Base-by-base conservation (phyloP, 2,329 filamentous ascomycete species). In the Stemphylium beticola region DNA sequence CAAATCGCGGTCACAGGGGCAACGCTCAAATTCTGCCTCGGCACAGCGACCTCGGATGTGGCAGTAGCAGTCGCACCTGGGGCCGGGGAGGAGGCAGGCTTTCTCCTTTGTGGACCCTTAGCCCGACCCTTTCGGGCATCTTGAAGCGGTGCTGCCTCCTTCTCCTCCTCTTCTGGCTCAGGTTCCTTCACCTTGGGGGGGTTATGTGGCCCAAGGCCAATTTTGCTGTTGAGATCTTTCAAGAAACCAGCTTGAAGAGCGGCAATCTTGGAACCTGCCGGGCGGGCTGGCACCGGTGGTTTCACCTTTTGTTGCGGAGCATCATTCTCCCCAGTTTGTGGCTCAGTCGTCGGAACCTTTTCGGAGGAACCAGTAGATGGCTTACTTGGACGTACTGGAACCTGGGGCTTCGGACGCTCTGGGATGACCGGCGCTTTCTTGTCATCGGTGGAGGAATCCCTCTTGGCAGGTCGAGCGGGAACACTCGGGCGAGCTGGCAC, bases 41-140 rank as follows among this genome's bases (percentile, higher is more conserved):
- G 59, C 4, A 62, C 64, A 10, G 66, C 68, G 39, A 64, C 64
- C 78, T 37, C 82, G 80, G 58, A 66, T 66, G 74, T 29, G 8
- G 70, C 62, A 8, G 71, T 70, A 8, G 74, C 69, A 3, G 73
- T 68, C 56, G 69, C 83, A 10, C 83, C 80, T 26, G 87, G 85
- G 20, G 89, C 85, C 22, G 87, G 85, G 18, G 89, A 86, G 18
- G 76, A 79, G 14, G 83, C 84, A 17, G 85, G 84, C 69, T 86
- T 88, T 70, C 92, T 84, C 62, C 92, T 85, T 64, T 92, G 87
- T 14, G 95, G 95, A 10, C 95, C 95, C 61, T 91, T 88, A 18
- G 95, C 95, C 62, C 95, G 85, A 20, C 92, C 87, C 79, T 98
- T 98, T 62, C 95, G 86, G 32, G 93, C 92, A 80, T 99, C 95